These are phyloP conservation scores for Daucus carota DNA, from an alignment of 129 eudicot genomes.

Conservation along the genomic window DNA sequence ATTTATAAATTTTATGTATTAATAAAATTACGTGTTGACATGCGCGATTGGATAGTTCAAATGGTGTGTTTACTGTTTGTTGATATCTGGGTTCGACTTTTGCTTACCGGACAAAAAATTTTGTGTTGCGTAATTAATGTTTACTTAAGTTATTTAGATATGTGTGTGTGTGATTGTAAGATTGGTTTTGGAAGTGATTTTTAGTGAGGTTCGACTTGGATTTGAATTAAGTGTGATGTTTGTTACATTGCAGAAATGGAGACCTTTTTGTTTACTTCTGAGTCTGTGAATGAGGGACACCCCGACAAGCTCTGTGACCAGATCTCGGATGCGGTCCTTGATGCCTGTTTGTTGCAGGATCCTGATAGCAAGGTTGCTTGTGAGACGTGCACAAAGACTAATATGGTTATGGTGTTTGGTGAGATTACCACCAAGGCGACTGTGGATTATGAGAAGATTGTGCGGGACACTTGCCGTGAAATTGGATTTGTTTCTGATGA, in stretches of 20 bases:
- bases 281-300: slow-evolving; percentile 30
- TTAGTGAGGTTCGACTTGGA: too few relatives aligned
- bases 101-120: too few relatives aligned
- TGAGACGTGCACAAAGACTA: slow-evolving; percentile 24
- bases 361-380: slow-evolving; percentile 29
- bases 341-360: slow-evolving; percentile 22
- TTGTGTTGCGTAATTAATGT: too few relatives aligned
- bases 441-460: slow-evolving; percentile 27
- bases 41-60: too few relatives aligned
- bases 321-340: slow-evolving; percentile 26
- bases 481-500: slow-evolving; percentile 27
- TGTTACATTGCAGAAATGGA: slow-evolving; percentile 6
- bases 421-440: slow-evolving; percentile 27
- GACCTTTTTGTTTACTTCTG: slow-evolving; percentile 28
- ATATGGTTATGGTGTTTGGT: slow-evolving; percentile 22
- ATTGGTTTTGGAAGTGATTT: neutral
- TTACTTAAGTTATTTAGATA: neutral
- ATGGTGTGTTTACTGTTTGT: too few relatives aligned
- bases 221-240: too few relatives aligned
- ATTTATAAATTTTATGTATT: too few relatives aligned
- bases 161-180: neutral
- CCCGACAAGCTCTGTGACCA: slow-evolving; percentile 27
- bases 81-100: too few relatives aligned
- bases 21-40: too few relatives aligned
- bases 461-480: slow-evolving; percentile 25